These are phyloP conservation scores for Fonsecaea pedrosoi DNA, from an alignment of 2,329 filamentous ascomycete genomes.

Conservation along the genomic window DNA sequence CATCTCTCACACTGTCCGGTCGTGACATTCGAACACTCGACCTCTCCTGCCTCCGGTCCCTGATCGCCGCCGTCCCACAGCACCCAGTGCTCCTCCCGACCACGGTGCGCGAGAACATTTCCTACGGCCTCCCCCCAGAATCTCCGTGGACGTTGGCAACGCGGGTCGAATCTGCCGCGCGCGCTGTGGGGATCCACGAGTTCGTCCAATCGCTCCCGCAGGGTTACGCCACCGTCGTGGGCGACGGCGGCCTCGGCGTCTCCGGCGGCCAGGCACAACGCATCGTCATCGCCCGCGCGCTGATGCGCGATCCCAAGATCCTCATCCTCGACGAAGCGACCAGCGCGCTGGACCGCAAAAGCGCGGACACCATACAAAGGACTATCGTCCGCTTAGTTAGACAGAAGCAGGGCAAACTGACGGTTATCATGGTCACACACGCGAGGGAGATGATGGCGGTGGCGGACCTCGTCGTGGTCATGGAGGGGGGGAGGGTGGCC, in stretches of 20 bases:
- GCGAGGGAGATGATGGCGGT: conserved; percentile 83
- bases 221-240: conserved; percentile 75
- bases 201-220: conserved; percentile 75
- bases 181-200: conserved; percentile 70
- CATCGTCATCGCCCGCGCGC: conserved; percentile 78
- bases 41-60: conserved; percentile 64
- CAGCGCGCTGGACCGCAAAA: conserved; percentile 75
- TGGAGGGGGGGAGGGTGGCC: conserved; percentile 70
- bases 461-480: conserved; percentile 73
- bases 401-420: conserved; percentile 54
- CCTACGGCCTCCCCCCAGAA: conserved; percentile 71
- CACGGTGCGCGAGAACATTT: conserved; percentile 63
- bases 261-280: conserved; percentile 85
- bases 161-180: conserved; percentile 59
- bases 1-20: conserved; percentile 63
- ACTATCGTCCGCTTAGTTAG: conserved; percentile 57
- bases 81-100: conserved; percentile 65
- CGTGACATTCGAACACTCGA: conserved; percentile 66
- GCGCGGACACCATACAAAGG: conserved; percentile 67
- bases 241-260: conserved; percentile 70
- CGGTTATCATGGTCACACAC: conserved; percentile 83
- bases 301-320: conserved; percentile 73
- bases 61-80: conserved; percentile 67
- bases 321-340: conserved; percentile 89
- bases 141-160: conserved; percentile 57